Evolutionary conservation across 2,329 filamentous ascomycete species (phyloP), one percentile per base, ranked within the genome.

Genomic region (Pseudohalonectria lignicola): DNA sequence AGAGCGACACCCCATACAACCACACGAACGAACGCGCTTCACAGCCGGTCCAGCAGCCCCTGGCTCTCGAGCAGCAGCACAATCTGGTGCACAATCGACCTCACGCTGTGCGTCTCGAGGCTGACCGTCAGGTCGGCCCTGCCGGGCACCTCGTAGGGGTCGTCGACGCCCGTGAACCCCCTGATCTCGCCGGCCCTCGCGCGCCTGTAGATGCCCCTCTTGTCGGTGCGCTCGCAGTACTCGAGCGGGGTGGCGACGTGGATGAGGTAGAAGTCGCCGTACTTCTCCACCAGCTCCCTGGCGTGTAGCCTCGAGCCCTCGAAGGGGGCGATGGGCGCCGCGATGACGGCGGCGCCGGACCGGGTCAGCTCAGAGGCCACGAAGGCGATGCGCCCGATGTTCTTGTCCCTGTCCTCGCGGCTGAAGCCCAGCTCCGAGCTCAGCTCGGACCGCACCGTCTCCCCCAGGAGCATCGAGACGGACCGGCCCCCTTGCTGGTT

Each of bases 401-500:
- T 96, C 62, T 78, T 85, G 67, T 90, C 80, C 54, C 92, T 86
- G 66, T 98, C 92, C 56, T 90, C 81, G 47, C 79, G 79, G 63
- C 79, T 87, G 78, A 96, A 98, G 57, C 92, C 92, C 12, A 98
- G 82, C 64, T 96, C 92, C 2, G 86, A 83, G 10, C 86, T 94
- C 36, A 98, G 79, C 67, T 96, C 92, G 53, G 78, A 73, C 52
- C 92, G 87, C 46, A 98, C 88, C 6, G 86, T 96, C 67, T 98
- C 92, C 53, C 92, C 92, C 42, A 98, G 78, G 34, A 98, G 78
- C 56, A 98, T 81, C 15, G 88, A 93, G 41, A 96, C 92, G 46
- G 87, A 85, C 42, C 92, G 86, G 43, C 92, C 92, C 48, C 90
- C 88, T 66, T 95, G 88, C 71, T 98, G 90, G 75, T 96, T 96